Conservation (phyloP, 2,329 filamentous ascomycete species). For the Didymella sp. region DNA sequence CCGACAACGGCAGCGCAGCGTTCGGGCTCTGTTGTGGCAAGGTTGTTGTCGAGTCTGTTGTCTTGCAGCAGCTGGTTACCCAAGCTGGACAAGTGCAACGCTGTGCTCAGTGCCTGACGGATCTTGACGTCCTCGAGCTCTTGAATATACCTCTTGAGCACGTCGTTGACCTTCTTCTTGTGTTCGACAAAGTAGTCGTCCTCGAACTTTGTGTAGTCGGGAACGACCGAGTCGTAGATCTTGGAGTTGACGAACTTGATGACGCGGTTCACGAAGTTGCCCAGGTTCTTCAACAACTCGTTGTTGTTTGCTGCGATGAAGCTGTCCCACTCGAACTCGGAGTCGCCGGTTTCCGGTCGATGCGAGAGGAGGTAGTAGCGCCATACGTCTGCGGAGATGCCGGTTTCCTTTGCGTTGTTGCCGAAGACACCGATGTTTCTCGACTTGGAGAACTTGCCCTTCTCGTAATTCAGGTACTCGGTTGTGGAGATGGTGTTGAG, state of each 20-base stretch:
- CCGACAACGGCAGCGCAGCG: conserved; percentile 71
- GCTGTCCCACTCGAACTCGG: conserved; percentile 86
- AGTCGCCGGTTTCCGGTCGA: conserved; percentile 83
- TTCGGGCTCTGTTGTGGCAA: conserved; percentile 65
- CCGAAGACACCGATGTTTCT: conserved; percentile 90
- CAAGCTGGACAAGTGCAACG: conserved; percentile 69
- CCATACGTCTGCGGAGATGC: conserved; percentile 87
- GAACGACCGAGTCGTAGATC: conserved; percentile 71
- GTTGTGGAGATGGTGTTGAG: conserved; percentile 87
- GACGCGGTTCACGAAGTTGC: conserved; percentile 64
- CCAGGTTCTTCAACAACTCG: conserved; percentile 78
- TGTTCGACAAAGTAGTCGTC: conserved; percentile 52
- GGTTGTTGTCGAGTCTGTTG: conserved; percentile 65
- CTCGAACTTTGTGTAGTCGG: conserved; percentile 67
- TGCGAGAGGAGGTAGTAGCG: conserved; percentile 87
- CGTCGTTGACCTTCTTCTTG: conserved; percentile 68
- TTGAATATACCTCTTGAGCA: conserved; percentile 70
- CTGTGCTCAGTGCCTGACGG: conserved; percentile 68
- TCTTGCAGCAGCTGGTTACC: conserved; percentile 67
- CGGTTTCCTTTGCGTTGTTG: conserved; percentile 85
- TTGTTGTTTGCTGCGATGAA: conserved; percentile 89
- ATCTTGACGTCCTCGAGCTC: conserved; percentile 76
- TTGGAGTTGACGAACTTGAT: conserved; percentile 77
- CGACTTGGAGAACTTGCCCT: conserved; percentile 86
- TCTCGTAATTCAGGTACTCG: conserved; percentile 65